A percentile compares a stretch with the other conserved stretches of the same genome.
Evolutionary conservation across 768 basidiomycete genomes (phyloP).

Genomic region (Xerocomellus amylosporus): DNA sequence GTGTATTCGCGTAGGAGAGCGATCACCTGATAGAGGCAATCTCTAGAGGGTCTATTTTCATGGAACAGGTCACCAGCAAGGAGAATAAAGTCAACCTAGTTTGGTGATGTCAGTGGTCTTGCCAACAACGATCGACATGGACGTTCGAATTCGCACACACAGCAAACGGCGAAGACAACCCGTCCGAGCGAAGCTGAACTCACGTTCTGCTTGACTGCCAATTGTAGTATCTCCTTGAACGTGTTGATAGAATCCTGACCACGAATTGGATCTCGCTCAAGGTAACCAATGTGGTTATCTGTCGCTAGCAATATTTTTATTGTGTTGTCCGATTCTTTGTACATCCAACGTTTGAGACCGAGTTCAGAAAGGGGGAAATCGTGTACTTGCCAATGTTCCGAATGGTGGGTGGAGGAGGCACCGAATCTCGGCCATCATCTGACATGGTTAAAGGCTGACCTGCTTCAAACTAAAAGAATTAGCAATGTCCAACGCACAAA

Average conservation of each 20-base stretch:
- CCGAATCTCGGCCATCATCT: conserved; percentile 24
- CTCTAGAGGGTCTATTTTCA: conserved; percentile 92
- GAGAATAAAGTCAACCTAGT: conserved; percentile 90
- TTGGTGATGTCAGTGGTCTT: conserved; percentile 1
- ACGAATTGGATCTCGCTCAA: conserved; percentile 90
- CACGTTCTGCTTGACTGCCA: conserved; percentile 87
- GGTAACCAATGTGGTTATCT: conserved; percentile 94
- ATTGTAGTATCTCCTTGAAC: conserved; percentile 88
- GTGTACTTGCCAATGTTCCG: conserved; percentile 38
- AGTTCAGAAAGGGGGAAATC: background rate
- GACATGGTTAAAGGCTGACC: conserved; percentile 21
- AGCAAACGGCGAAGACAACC: background rate
- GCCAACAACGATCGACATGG: background rate
- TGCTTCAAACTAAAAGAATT: background rate
- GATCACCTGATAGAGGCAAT: conserved; percentile 85
- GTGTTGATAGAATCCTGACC: conserved; percentile 95
- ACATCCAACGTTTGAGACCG: conserved; percentile 1
- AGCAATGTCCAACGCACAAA: background rate
- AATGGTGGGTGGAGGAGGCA: conserved; percentile 35
- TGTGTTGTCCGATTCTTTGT: conserved; percentile 58
- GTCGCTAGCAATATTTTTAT: conserved; percentile 88
- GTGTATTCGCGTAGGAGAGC: conserved; percentile 90
- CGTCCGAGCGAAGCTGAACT: conserved; percentile 28
- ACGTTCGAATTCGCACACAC: background rate
- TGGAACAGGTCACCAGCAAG: conserved; percentile 97